These are phyloP conservation scores for Drechslerella dactyloides DNA, from an alignment of 2,329 filamentous ascomycete genomes.

Conservation along the genomic window DNA sequence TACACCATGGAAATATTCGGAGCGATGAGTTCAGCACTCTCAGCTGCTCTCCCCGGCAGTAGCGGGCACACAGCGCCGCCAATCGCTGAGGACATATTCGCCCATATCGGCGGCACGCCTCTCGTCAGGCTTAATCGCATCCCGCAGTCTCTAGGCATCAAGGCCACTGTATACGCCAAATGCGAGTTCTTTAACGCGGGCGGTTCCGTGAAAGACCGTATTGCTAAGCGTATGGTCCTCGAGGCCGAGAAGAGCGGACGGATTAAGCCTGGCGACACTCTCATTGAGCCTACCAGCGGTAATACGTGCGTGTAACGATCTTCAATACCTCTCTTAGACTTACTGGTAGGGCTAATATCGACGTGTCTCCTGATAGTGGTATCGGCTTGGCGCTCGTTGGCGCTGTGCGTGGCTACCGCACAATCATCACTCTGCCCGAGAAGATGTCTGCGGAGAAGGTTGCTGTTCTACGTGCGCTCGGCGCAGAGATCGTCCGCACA, in stretches of 20 bases:
- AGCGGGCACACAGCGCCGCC: slow-evolving; percentile 60
- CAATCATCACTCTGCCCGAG: slow-evolving; percentile 97
- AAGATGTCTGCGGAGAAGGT: slow-evolving; percentile 99
- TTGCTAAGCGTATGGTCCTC: slow-evolving; percentile 96
- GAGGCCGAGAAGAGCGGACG: slow-evolving; percentile 87
- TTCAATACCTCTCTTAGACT: not conserved
- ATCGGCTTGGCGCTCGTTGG: slow-evolving; percentile 93
- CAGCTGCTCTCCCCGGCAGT: slow-evolving; percentile 23
- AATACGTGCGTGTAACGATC: slow-evolving; percentile 70
- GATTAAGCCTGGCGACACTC: slow-evolving; percentile 94
- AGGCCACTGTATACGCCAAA: slow-evolving; percentile 88
- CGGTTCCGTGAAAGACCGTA: slow-evolving; percentile 91
- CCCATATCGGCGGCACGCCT: slow-evolving; percentile 85
- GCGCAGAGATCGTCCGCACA: slow-evolving; percentile 96
- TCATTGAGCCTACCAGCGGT: slow-evolving; percentile 97
- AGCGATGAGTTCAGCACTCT: slow-evolving; percentile 37
- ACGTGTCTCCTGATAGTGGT: slow-evolving; percentile 62
- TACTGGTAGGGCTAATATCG: slow-evolving; percentile 54
- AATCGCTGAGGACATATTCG: slow-evolving; percentile 36
- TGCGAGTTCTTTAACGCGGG: slow-evolving; percentile 93
- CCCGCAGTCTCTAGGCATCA: slow-evolving; percentile 85
- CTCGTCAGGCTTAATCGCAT: slow-evolving; percentile 92
- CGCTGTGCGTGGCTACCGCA: slow-evolving; percentile 96
- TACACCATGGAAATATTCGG: slow-evolving; percentile 49
- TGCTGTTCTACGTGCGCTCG: slow-evolving; percentile 87